These are phyloP conservation scores for Hymenoscyphus linearis DNA, from an alignment of 2,329 filamentous ascomycete genomes.

Conservation along the genomic window DNA sequence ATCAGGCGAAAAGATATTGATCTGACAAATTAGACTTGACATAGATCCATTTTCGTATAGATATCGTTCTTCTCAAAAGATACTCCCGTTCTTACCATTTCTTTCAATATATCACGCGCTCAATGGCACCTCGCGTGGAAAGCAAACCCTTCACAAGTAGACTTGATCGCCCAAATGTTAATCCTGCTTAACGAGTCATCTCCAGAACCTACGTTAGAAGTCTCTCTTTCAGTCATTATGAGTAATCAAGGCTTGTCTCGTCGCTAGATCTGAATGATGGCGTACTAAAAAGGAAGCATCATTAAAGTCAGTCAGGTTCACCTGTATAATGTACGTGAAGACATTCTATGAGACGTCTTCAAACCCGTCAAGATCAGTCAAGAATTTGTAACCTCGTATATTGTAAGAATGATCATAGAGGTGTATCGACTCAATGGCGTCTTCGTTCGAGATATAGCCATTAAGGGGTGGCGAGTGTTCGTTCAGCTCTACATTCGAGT, in stretches of 20 bases:
- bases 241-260: background rate
- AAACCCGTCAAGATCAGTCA: background rate
- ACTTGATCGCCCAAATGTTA: conserved; percentile 1
- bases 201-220: background rate
- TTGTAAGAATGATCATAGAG: background rate
- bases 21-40: background rate
- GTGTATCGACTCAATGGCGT: background rate
- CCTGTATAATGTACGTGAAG: background rate
- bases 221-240: background rate
- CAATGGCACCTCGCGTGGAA: background rate
- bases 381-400: background rate
- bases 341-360: background rate
- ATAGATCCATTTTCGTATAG: background rate
- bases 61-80: background rate
- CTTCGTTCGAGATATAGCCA: background rate
- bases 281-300: background rate
- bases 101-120: background rate
- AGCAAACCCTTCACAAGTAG: background rate
- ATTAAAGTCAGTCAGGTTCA: background rate
- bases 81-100: background rate
- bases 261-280: background rate
- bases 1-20: background rate
- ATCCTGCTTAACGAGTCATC: background rate
- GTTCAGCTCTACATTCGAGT: background rate
- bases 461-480: background rate